A percentile compares a stretch with the other conserved stretches of the same genome.
Evolutionary conservation across 2,329 filamentous ascomycete genomes (phyloP).

Genomic region (Calonectria henricotiae): DNA sequence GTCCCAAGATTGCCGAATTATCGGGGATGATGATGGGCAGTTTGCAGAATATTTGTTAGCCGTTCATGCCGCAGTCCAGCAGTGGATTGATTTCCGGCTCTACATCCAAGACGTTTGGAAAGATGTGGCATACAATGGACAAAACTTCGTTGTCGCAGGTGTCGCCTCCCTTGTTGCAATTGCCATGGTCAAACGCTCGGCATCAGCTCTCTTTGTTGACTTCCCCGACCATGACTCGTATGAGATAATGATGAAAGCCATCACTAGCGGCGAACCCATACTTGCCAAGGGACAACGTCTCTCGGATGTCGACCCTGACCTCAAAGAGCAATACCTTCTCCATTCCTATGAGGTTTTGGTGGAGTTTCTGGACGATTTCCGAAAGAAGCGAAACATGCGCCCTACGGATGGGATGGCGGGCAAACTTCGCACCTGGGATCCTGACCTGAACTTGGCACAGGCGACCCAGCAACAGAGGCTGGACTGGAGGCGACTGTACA

Average conservation of each 20-base stretch:
- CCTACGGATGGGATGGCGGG: background rate
- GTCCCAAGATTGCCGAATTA: background rate
- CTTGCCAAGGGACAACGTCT: background rate
- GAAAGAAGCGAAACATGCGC: background rate
- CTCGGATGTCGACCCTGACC: no score
- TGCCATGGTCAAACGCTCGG: background rate
- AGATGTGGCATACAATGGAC: background rate
- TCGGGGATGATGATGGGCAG: background rate
- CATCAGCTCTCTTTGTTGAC: background rate
- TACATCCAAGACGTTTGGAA: background rate
- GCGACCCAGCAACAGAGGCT: constrained; percentile 13
- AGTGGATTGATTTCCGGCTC: background rate
- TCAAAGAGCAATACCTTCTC: background rate
- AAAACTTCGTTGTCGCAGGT: background rate
- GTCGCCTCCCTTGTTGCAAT: background rate
- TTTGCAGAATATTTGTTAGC: background rate
- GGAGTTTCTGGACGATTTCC: constrained; percentile 12
- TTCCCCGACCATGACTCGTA: constrained; percentile 2
- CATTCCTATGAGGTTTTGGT: background rate
- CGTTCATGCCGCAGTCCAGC: background rate
- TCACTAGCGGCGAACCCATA: no score
- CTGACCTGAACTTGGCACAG: background rate
- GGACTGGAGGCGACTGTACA: background rate
- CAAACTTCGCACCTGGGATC: background rate
- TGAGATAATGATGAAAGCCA: background rate